Conservation (phyloP, 805 yeast genomes). For the Metschnikowia santaceciliae region DNA sequence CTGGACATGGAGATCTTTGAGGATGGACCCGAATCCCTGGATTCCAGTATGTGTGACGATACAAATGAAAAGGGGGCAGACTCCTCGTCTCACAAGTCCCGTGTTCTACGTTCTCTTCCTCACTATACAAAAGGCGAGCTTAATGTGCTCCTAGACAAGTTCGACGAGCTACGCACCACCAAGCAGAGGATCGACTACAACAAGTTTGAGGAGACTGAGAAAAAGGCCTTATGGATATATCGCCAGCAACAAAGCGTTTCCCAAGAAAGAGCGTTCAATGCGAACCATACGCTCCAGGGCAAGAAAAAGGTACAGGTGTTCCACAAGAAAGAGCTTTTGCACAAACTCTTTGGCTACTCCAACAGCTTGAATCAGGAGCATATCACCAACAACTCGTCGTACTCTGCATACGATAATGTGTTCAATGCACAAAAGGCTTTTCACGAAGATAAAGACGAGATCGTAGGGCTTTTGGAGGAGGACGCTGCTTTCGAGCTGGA, state of each 20-base stretch:
- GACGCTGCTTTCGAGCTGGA: slow-evolving; percentile 26
- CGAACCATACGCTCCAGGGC: slow-evolving; percentile 29
- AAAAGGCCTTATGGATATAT: slow-evolving; percentile 24
- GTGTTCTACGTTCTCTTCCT: slow-evolving; percentile 31
- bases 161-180: slow-evolving; percentile 11
- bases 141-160: slow-evolving; percentile 21
- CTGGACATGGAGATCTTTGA: slow-evolving; percentile 11
- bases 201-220: slow-evolving; percentile 20
- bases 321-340: slow-evolving; percentile 39
- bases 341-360: slow-evolving; percentile 35
- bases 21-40: slow-evolving; percentile 5
- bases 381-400: slow-evolving; percentile 38
- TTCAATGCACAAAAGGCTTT: slow-evolving; percentile 36
- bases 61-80: neutral
- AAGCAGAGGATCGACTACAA: slow-evolving; percentile 4
- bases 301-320: slow-evolving; percentile 37
- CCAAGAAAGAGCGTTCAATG: slow-evolving; percentile 33
- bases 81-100: neutral
- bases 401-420: slow-evolving; percentile 35
- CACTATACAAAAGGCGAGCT: slow-evolving; percentile 38
- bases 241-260: slow-evolving; percentile 27
- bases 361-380: slow-evolving; percentile 38
- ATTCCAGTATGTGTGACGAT: slow-evolving; percentile 6
- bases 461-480: slow-evolving; percentile 28
- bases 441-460: slow-evolving; percentile 42